phyloP scores from a whole-genome alignment of 169 alveolate species.

The Plasmodium relictum region DNA sequence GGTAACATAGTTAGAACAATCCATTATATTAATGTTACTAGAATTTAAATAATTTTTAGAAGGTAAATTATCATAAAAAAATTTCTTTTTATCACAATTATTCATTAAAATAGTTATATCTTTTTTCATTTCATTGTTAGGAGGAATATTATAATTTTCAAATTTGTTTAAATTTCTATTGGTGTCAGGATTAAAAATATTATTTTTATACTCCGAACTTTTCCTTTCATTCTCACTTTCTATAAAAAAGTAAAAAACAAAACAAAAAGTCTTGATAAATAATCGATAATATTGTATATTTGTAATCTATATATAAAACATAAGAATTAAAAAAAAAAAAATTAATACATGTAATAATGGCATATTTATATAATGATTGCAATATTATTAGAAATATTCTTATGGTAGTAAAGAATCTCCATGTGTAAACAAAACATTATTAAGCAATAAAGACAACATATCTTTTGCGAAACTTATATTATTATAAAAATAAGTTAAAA shows the following conservation, averaged over 20 bases:
- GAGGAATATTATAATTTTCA: constrained; percentile 6
- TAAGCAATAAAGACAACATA: not conserved
- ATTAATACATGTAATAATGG: constrained; percentile 13
- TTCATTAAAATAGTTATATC: constrained; percentile 3
- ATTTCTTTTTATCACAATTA: constrained; percentile 5
- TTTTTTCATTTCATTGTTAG: not conserved
- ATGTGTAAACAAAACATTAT: not conserved
- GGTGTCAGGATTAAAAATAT: not conserved
- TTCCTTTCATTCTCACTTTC: constrained; percentile 53
- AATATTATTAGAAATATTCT: not conserved
- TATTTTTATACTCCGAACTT: constrained; percentile 5
- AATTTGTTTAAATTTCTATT: constrained; percentile 6
- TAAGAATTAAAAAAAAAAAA: not conserved
- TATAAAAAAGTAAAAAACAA: constrained; percentile 18
- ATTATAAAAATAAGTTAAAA: not conserved
- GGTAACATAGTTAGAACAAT: not conserved
- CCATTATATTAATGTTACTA: constrained; percentile 5
- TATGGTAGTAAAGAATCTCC: not conserved
- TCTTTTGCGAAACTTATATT: no score
- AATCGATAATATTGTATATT: not conserved
- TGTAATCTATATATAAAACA: not conserved
- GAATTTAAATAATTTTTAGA: constrained; percentile 36
- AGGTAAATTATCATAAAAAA: constrained; percentile 15
- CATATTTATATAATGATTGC: constrained; percentile 3
- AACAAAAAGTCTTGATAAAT: constrained; percentile 5